Conservation (phyloP, 352 stramenopile species). For the Globisporangium emineosum region DNA sequence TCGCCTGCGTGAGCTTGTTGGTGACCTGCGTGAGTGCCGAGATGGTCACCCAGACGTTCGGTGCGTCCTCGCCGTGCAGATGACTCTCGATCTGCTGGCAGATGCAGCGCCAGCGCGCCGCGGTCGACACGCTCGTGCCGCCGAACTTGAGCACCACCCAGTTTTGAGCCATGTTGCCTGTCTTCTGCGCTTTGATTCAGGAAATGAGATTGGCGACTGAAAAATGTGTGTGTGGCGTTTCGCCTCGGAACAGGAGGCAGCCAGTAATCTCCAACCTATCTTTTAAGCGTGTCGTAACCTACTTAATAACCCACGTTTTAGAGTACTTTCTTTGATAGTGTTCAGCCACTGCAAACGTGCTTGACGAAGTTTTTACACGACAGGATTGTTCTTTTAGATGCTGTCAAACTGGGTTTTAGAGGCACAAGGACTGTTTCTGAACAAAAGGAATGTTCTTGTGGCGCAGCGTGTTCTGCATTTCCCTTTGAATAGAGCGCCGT, state of each 20-base stretch:
- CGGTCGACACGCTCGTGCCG: slow-evolving; percentile 84
- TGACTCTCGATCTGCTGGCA: slow-evolving; percentile 67
- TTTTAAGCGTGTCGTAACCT: not conserved
- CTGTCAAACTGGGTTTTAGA: not conserved
- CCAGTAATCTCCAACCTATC: not conserved
- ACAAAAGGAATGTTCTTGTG: slow-evolving; percentile 13
- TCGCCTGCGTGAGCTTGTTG: slow-evolving; percentile 75
- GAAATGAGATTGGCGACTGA: slow-evolving; percentile 3
- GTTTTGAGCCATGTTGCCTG: slow-evolving; percentile 7
- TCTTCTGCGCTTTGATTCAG: not conserved
- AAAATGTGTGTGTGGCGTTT: slow-evolving; percentile 1
- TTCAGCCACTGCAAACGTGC: no score
- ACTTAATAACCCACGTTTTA: not conserved
- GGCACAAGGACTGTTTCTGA: not conserved
- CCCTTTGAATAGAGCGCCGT: slow-evolving; percentile 9
- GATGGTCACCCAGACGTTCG: slow-evolving; percentile 85
- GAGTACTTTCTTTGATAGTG: not conserved
- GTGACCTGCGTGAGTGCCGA: slow-evolving; percentile 85
- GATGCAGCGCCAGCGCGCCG: slow-evolving; percentile 74
- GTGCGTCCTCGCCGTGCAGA: slow-evolving; percentile 30
- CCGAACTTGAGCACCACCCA: slow-evolving; percentile 91
- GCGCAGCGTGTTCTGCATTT: not conserved
- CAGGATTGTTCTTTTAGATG: not conserved
- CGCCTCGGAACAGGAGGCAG: not conserved
- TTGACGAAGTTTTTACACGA: not conserved